These are phyloP conservation scores for Falciphora oryzae DNA, from an alignment of 2,329 filamentous ascomycete species.

Conservation along the genomic window DNA sequence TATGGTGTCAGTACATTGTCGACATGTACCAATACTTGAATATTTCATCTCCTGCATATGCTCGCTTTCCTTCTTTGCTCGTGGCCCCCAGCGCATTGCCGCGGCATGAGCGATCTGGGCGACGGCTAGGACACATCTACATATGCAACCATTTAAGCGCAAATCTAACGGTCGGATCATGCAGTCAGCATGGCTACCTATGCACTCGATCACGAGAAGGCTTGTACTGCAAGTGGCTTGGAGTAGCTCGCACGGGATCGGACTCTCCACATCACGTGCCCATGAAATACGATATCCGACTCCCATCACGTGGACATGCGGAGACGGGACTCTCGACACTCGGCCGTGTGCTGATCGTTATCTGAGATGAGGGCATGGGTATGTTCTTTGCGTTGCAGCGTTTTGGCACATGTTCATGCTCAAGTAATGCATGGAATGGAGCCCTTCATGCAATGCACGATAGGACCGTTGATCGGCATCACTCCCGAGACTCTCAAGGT, in stretches of 20 bases:
- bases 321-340: neutral
- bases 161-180: neutral
- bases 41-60: neutral
- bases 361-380: neutral
- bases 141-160: neutral
- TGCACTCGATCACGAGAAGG: too few relatives aligned
- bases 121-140: too few relatives aligned
- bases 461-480: neutral
- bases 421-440: neutral
- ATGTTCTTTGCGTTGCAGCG: neutral
- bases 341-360: neutral
- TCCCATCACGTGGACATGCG: neutral
- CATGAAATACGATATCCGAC: too few relatives aligned
- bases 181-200: too few relatives aligned
- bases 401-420: neutral
- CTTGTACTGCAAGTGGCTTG: too few relatives aligned
- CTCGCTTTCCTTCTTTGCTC: neutral
- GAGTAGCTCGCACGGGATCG: neutral
- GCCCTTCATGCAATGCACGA: neutral
- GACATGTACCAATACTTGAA: neutral
- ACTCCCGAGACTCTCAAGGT: neutral
- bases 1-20: neutral
- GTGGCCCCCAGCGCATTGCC: neutral
- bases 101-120: neutral
- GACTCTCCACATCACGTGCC: too few relatives aligned